Evolutionary conservation across 106 monocot species (phyloP).

Genomic region (Allium fistulosum): DNA sequence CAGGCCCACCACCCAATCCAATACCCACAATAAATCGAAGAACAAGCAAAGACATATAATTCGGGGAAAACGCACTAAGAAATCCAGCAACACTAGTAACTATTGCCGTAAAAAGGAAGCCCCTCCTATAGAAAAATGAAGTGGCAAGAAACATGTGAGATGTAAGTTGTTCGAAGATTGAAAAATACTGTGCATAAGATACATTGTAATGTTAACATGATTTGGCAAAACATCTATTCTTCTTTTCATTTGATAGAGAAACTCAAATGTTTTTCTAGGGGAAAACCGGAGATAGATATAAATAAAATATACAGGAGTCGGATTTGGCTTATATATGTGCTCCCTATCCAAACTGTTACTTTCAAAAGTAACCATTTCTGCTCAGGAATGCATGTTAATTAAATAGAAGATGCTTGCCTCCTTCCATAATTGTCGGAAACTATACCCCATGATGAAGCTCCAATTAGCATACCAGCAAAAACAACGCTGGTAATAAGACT

Average conservation of each 20-base stretch:
- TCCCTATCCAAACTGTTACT: no score
- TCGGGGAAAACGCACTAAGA: constrained; percentile 52
- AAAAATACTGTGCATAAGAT: no score
- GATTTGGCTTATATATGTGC: no score
- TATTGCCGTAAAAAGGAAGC: constrained; percentile 71
- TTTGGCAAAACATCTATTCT: no score
- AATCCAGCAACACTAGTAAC: constrained; percentile 54
- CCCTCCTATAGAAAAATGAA: constrained; percentile 35
- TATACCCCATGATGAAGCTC: constrained; percentile 80
- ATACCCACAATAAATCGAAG: constrained; percentile 71
- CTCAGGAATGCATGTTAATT: no score
- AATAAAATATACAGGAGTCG: no score
- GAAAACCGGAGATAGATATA: no score
- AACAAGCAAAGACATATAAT: constrained; percentile 46
- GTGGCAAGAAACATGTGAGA: neutral
- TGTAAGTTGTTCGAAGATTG: neutral
- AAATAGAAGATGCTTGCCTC: constrained; percentile 32
- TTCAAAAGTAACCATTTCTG: no score
- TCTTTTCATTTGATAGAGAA: neutral
- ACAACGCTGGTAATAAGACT: constrained; percentile 86
- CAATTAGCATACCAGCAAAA: constrained; percentile 83
- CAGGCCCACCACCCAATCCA: constrained; percentile 89
- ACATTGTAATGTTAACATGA: no score
- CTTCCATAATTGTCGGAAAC: constrained; percentile 73
- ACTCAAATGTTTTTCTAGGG: neutral